phyloP scores from a whole-genome alignment of 306 rosid species.

The Malus fusca region DNA sequence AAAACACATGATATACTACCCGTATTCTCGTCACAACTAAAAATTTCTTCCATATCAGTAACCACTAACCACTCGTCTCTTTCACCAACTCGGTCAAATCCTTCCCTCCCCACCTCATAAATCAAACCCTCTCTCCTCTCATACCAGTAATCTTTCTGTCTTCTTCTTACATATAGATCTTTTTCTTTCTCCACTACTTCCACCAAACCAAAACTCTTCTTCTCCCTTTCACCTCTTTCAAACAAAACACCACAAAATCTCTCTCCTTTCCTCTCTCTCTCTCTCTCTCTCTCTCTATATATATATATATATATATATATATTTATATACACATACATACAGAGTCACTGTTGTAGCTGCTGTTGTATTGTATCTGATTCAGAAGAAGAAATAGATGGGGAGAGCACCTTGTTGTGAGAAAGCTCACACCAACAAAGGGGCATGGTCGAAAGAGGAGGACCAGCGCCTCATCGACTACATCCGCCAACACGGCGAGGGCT shows the following conservation, averaged over 20 bases:
- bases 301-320: too few relatives aligned
- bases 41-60: background rate
- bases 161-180: background rate
- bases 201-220: background rate
- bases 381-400: conserved; percentile 29
- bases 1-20: too few relatives aligned
- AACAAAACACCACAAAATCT: conserved; percentile 1
- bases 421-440: conserved; percentile 67
- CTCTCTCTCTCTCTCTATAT: background rate
- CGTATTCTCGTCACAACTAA: too few relatives aligned
- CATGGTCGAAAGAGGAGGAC: conserved; percentile 77
- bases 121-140: background rate
- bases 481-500: conserved; percentile 67
- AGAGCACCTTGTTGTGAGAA: conserved; percentile 73
- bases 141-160: background rate
- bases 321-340: background rate
- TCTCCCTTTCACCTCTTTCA: background rate
- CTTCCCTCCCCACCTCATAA: conserved; percentile 3
- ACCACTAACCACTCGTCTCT: conserved; percentile 44
- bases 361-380: background rate
- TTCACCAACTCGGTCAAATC: conserved; percentile 47
- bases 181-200: background rate
- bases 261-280: background rate
- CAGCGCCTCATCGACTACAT: conserved; percentile 63
- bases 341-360: background rate